Evolutionary conservation across 1,284 basidiomycete genomes (phyloP), one percentile per base, ranked within the genome.

Genomic region (Ustilago bromivora): DNA sequence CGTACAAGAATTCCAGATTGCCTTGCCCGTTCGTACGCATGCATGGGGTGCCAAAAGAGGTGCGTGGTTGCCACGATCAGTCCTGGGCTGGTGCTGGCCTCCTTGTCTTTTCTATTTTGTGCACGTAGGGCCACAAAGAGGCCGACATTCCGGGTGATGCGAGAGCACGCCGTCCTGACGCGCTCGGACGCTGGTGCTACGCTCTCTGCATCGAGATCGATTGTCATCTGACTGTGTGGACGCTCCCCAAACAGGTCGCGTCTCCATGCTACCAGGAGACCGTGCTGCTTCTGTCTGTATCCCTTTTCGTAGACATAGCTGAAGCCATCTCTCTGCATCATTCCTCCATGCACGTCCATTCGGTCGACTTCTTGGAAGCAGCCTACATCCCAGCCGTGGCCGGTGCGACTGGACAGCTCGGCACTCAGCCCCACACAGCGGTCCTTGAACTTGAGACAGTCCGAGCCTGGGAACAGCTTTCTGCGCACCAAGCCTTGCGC

Each of bases 11-110:
- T 81, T 0, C 88, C 87, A 0, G 87, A 86, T 78, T 90, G 89
- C 12, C 96, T 91, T 32, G 91, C 89, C 56, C 96, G 90, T 87
- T 99, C 96, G 85, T 98, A 98, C 2, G 78, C 83, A 49, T 87
- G 85, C 64, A 77, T 91, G 8, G 95, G 95, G 86, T 97, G 95
- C 96, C 96, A 98, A 87, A 98, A 98, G 7, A 92, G 89, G 88
- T 92, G 94, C 0, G 94, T 94, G 0, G 95, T 96, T 2, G 91
- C 94, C 6, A 95, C 88, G 52, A 96, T 87, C 46, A 93, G 84
- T 17, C 92, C 49, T 9, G 49, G 49, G 6, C 49, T 51, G 10
- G 49, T 31, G 23, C 23, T 28, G 28, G 28, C 49, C 13, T 51
- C 49, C 11, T 51, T 51, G 28, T 51, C 43, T 15, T n/a, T 91